phyloP scores from a whole-genome alignment of 805 yeast genomes.

The Ogataea paradorogensis region DNA sequence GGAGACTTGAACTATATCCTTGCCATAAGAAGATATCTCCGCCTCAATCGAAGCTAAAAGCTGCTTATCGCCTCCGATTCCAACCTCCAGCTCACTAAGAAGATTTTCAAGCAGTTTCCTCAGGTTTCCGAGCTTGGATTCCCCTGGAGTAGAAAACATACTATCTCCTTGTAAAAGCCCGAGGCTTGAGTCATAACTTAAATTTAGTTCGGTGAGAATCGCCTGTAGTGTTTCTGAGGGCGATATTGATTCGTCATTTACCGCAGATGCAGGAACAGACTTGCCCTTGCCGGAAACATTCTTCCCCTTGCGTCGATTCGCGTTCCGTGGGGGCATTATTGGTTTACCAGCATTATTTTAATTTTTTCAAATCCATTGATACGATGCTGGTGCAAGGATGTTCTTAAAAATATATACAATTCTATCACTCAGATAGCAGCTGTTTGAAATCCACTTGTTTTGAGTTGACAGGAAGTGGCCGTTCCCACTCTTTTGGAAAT shows the following conservation, averaged over 20 bases:
- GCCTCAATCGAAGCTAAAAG: slow-evolving; percentile 23
- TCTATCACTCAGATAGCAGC: slow-evolving; percentile 7
- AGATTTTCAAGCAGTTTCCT: slow-evolving; percentile 39
- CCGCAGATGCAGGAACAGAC: slow-evolving; percentile 10
- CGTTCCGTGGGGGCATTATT: slow-evolving; percentile 27
- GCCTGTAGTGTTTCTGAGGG: slow-evolving; percentile 46
- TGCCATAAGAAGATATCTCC: slow-evolving; percentile 10
- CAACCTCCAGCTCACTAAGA: slow-evolving; percentile 37
- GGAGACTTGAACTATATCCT: slow-evolving; percentile 3
- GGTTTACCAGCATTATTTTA: slow-evolving; percentile 6
- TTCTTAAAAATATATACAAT: slow-evolving; percentile 2
- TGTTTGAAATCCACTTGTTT: slow-evolving; percentile 28
- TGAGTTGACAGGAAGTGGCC: slow-evolving; percentile 69
- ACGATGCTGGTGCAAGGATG: slow-evolving; percentile 13
- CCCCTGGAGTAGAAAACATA: slow-evolving; percentile 33
- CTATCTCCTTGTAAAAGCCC: slow-evolving; percentile 63
- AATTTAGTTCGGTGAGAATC: slow-evolving; percentile 48
- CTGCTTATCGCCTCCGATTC: slow-evolving; percentile 25
- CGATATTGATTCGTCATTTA: slow-evolving; percentile 8
- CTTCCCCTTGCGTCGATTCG: slow-evolving; percentile 24
- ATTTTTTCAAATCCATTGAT: slow-evolving; percentile 2
- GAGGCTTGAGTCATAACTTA: slow-evolving; percentile 55
- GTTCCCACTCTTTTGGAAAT: slow-evolving; percentile 81
- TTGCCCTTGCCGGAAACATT: slow-evolving; percentile 22
- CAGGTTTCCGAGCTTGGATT: slow-evolving; percentile 18